Evolutionary conservation across 1,284 basidiomycete genomes (phyloP).

Genomic region (Xanthoconium separans): DNA sequence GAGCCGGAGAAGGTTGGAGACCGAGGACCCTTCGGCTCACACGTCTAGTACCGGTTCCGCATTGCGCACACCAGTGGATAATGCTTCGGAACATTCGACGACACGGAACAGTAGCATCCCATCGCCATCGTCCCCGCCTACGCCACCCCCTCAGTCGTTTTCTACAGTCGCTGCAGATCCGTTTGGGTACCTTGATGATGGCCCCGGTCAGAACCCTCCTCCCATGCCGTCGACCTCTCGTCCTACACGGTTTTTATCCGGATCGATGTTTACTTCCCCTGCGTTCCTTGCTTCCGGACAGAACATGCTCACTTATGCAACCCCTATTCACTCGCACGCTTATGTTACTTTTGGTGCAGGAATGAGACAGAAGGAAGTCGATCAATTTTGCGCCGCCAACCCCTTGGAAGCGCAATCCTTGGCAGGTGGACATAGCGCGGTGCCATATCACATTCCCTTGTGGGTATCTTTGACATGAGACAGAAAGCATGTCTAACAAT

Average conservation of each 20-base stretch:
- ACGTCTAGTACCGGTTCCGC: constrained; percentile 1
- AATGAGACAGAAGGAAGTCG: constrained; percentile 78
- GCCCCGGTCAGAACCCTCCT: constrained; percentile 27
- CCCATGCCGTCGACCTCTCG: constrained; percentile 28
- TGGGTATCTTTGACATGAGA: constrained; percentile 36
- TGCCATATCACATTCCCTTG: constrained; percentile 86
- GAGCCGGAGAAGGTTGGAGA: constrained; percentile 43
- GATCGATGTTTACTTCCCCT: constrained; percentile 36
- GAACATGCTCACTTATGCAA: constrained; percentile 42
- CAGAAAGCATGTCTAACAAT: background rate
- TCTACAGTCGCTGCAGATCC: constrained; percentile 39
- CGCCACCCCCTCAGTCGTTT: background rate
- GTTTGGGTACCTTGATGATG: constrained; percentile 52
- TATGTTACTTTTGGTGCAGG: constrained; percentile 85
- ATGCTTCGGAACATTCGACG: background rate
- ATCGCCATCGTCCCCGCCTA: background rate
- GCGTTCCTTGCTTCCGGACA: constrained; percentile 37
- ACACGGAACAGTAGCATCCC: background rate
- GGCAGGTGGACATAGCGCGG: constrained; percentile 46
- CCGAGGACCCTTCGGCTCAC: constrained; percentile 5
- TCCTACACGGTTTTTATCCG: constrained; percentile 34
- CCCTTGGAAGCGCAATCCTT: constrained; percentile 61
- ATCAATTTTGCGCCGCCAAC: constrained; percentile 69
- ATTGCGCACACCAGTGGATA: background rate
- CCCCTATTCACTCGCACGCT: constrained; percentile 64